Base-by-base conservation (phyloP, 1,284 basidiomycete genomes). In the Microbotryum saponariae region DNA sequence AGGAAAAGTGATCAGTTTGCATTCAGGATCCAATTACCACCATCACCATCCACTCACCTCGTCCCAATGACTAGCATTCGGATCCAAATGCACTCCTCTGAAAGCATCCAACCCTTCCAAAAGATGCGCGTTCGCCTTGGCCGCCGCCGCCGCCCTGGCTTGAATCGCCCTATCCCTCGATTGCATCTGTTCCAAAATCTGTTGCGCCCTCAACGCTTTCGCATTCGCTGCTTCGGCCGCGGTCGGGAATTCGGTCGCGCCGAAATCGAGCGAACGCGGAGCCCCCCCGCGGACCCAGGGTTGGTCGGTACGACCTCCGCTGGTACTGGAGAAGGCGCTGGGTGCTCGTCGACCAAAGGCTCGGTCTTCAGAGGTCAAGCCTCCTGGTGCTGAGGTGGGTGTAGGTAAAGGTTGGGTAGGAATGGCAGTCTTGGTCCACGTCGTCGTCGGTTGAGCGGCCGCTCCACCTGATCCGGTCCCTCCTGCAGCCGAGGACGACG, bases 61-160 rank as follows among this genome's bases (percentile, higher is more conserved):
- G 71, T 96, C 92, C 92, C 92, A 97, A 73, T 94, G 90, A 74
- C 91, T 89, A 6, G 88, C 85, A 72, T 92, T 91, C 51, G 91
- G 89, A 77, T 93, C 85, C 52, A 96, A 78, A 76, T 94, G 91
- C 2, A 90, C 85, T 0, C 90, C 90, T 50, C 90, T 82, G 75
- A 97, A 97, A 2, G 89, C 87, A 75, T 94, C 91, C n/a, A 80
- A 65, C 14, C 74, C 76, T 58, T 78, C 74, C 16, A 80, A 63
- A 31, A 73, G 50, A 44, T 68, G 68, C 51, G 67, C 67, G 47
- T 73, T 71, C 33, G 66, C 66, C 4, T 70, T 71, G 2, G 71
- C 71, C 3, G 65, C 63, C 27, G 69, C 66, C 20, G 72, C 71
- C 4, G 70, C 70, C 1, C 70, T 59, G 21, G 69, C 67, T 53